Conservation (phyloP, 73 alveolate species). For the Effrenium voratum region DNA sequence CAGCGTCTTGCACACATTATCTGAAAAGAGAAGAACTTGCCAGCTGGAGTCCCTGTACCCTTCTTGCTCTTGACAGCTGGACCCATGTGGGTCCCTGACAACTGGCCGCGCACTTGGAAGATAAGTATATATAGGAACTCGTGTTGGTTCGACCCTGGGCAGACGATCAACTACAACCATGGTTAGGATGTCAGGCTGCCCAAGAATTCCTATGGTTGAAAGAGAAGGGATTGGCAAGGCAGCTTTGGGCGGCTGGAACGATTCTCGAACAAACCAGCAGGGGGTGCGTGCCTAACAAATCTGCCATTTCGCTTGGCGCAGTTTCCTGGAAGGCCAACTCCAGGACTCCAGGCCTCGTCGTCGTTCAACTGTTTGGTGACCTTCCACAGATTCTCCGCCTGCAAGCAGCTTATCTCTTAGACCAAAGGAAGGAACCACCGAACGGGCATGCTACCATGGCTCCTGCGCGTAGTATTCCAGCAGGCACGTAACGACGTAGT, state of each 20-base stretch:
- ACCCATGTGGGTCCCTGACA: no score
- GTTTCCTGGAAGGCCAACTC: not conserved
- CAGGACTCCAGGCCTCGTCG: not conserved
- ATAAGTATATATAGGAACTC: no score
- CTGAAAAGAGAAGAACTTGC: not conserved
- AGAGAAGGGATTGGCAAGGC: no score
- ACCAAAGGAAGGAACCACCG: no score
- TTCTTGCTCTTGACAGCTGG: no score
- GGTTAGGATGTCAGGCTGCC: not conserved
- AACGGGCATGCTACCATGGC: not conserved
- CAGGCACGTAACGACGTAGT: not conserved
- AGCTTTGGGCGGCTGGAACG: no score
- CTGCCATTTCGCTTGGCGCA: not conserved
- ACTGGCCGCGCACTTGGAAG: no score
- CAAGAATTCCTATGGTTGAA: not conserved
- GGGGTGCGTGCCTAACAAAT: no score
- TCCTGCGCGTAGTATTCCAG: not conserved
- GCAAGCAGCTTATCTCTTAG: no score
- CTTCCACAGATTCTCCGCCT: conserved; percentile 9
- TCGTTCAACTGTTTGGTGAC: conserved; percentile 2
- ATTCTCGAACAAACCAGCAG: no score
- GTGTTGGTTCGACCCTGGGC: no score
- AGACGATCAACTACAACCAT: not conserved
- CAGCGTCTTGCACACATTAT: not conserved
- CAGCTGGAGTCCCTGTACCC: not conserved